A percentile compares a stretch with the other conserved stretches of the same genome.
Evolutionary conservation across 345 rosid species (phyloP).

Genomic region (Conringia planisiliqua): DNA sequence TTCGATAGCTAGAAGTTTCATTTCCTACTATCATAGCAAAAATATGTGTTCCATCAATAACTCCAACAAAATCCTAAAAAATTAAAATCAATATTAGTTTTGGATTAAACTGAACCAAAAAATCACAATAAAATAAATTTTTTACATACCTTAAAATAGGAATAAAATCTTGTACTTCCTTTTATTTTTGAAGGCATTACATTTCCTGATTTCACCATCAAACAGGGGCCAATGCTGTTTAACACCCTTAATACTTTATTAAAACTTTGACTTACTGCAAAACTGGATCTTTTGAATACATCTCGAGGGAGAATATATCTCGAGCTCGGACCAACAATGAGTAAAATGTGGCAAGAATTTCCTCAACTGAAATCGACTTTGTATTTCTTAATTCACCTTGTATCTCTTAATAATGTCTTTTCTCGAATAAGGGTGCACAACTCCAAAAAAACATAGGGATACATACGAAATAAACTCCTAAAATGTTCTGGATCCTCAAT

Average conservation of each 20-base stretch:
- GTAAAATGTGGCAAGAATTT: neutral
- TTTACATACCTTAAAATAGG: neutral
- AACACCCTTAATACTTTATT: neutral
- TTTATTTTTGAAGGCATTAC: neutral
- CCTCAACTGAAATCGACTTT: neutral
- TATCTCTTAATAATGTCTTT: neutral
- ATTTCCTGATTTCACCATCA: neutral
- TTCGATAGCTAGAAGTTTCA: neutral
- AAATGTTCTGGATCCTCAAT: neutral
- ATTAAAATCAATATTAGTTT: neutral
- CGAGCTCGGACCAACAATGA: neutral
- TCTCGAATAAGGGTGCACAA: neutral
- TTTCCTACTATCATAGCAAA: neutral
- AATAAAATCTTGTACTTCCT: neutral
- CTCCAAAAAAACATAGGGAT: neutral
- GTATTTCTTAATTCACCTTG: no score
- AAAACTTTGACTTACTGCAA: neutral
- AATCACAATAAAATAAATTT: neutral
- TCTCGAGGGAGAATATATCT: neutral
- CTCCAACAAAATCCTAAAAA: neutral
- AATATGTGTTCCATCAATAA: neutral
- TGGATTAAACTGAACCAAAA: neutral
- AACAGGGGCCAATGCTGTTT: neutral
- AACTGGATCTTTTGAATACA: neutral
- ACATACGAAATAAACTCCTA: neutral